Conservation (phyloP, 495 filamentous ascomycete genomes). For the Penicillium malachiteum region DNA sequence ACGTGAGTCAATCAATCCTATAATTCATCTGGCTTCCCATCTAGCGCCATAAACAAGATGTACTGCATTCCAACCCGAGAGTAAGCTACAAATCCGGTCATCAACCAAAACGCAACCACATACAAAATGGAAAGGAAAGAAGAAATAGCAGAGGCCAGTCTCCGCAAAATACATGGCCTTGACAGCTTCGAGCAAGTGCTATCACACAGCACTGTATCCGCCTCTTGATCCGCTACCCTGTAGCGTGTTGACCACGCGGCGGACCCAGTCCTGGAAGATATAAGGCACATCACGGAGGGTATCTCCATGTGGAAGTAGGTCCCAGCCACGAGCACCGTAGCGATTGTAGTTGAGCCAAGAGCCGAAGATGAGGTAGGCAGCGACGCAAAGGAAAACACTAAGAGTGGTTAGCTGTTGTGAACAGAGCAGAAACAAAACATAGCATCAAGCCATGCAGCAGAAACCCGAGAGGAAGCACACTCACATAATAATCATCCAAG, state of each 20-base stretch:
- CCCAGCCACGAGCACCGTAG: constrained; percentile 92
- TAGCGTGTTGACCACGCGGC: constrained; percentile 75
- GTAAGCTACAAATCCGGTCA: background rate
- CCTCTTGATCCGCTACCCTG: constrained; percentile 78
- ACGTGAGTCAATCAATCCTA: background rate
- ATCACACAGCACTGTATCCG: constrained; percentile 89
- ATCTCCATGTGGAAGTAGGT: constrained; percentile 89
- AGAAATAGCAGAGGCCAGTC: background rate
- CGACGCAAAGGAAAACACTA: constrained; percentile 76
- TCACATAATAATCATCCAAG: constrained; percentile 95
- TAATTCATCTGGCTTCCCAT: background rate
- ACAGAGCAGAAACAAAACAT: background rate
- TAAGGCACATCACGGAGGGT: constrained; percentile 91
- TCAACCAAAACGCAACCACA: background rate
- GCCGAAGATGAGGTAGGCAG: constrained; percentile 94
- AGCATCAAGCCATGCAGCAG: background rate
- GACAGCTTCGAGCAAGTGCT: background rate
- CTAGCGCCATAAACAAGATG: constrained; percentile 5
- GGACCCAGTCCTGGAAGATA: constrained; percentile 81
- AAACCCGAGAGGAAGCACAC: constrained; percentile 28
- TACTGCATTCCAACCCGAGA: background rate
- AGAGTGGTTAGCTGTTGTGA: no score
- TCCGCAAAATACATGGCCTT: constrained; percentile 3
- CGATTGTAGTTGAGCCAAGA: constrained; percentile 99
- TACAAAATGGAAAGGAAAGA: background rate